phyloP scores from a whole-genome alignment of 169 alveolate species.

The Eimeria brunetti region DNA sequence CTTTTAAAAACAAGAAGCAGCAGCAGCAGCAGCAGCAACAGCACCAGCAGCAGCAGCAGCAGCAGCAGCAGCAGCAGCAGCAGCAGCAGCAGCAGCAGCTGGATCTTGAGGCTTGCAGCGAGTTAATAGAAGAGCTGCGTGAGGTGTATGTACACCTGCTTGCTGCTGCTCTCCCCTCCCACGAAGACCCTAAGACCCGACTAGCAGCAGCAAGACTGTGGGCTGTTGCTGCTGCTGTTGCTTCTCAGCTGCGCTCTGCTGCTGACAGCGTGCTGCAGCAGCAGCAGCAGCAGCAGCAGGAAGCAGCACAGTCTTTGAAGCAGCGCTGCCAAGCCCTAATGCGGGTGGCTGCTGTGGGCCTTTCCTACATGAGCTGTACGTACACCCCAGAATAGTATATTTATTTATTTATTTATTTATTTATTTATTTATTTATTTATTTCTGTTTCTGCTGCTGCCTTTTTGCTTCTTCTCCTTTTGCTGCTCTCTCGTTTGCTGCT shows the following conservation, averaged over 20 bases:
- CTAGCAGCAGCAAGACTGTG: slow-evolving; percentile 29
- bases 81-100: slow-evolving; percentile 58
- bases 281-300: slow-evolving; percentile 51
- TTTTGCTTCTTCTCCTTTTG: no score
- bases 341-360: slow-evolving; percentile 53
- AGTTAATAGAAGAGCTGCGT: slow-evolving; percentile 21
- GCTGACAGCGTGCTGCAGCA: slow-evolving; percentile 35
- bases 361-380: slow-evolving; percentile 58
- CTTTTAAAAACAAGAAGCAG: background rate
- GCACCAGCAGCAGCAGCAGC: slow-evolving; percentile 17
- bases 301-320: slow-evolving; percentile 6
- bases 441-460: background rate
- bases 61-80: slow-evolving; percentile 27
- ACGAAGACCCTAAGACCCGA: background rate
- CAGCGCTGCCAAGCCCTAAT: slow-evolving; percentile 51
- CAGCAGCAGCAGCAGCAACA: no score
- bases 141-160: slow-evolving; percentile 63
- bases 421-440: no score
- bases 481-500: background rate
- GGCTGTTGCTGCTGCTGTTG: slow-evolving; percentile 52
- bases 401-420: no score
- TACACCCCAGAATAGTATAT: background rate
- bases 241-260: background rate
- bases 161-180: slow-evolving; percentile 39
- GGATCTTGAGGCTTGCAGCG: slow-evolving; percentile 33